Conservation (phyloP, 306 rosid species). For the Lathyrus tuberosus region DNA sequence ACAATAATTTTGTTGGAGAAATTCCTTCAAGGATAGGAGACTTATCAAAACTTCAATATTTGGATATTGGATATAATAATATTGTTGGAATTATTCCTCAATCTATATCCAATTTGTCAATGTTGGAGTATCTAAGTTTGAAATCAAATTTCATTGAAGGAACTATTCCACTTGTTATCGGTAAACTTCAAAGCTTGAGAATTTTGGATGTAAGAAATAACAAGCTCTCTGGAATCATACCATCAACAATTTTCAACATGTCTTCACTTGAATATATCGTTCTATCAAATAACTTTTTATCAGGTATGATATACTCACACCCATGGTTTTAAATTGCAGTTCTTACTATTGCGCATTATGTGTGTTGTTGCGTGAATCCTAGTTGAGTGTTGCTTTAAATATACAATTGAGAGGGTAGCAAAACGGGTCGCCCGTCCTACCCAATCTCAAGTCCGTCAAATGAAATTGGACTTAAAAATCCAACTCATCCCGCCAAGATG, state of each 20-base stretch:
- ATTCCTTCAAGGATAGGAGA: background rate
- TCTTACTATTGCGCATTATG: no score
- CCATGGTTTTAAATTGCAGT: no score
- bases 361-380: no score
- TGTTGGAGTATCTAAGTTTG: background rate
- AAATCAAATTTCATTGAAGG: slow-evolving; percentile 10
- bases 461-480: no score
- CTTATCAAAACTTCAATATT: background rate
- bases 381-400: no score
- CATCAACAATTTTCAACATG: background rate
- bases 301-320: slow-evolving; percentile 19
- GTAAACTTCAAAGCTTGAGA: background rate
- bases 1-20: slow-evolving; percentile 17
- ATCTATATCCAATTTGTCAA: slow-evolving; percentile 26
- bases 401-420: no score
- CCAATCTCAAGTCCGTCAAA: no score
- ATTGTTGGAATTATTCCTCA: background rate
- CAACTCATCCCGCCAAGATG: no score
- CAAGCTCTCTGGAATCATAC: background rate
- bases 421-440: no score
- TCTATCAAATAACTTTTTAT: background rate
- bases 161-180: slow-evolving; percentile 9
- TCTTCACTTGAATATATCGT: slow-evolving; percentile 9
- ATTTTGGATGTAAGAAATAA: background rate
- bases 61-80: background rate